phyloP scores from a whole-genome alignment of 1,284 basidiomycete species.

The Gymnopus androsaceus region DNA sequence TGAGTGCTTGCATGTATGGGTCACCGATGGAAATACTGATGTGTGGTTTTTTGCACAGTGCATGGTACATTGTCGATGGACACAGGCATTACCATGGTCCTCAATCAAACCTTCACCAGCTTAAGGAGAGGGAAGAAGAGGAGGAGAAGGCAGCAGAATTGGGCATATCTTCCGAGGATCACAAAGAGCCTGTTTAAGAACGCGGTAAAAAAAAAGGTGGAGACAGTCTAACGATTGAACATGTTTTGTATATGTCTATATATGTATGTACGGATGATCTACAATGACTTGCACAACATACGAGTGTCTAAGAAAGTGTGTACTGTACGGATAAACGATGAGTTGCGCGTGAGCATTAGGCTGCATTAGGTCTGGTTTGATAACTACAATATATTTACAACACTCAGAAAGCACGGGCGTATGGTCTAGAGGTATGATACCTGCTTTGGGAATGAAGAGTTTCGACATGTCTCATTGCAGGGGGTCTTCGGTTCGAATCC shows the following conservation, averaged over 20 bases:
- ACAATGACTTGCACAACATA: no score
- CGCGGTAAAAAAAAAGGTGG: no score
- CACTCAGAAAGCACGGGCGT: not conserved
- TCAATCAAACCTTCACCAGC: conserved; percentile 37
- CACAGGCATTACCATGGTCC: conserved; percentile 51
- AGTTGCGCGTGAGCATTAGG: no score
- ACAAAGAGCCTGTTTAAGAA: not conserved
- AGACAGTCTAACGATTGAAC: no score
- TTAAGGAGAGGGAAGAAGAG: not conserved
- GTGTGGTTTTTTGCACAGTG: conserved; percentile 30
- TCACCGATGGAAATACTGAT: no score
- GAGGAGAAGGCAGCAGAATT: not conserved
- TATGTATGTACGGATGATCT: no score
- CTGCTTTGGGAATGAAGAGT: not conserved
- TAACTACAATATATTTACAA: no score
- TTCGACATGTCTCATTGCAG: not conserved
- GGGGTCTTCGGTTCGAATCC: conserved; percentile 13
- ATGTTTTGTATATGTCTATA: no score
- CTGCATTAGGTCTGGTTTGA: no score
- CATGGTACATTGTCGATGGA: conserved; percentile 47
- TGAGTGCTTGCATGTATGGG: conserved; percentile 23
- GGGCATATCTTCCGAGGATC: not conserved
- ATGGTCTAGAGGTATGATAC: conserved; percentile 12
- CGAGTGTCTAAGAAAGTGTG: no score
- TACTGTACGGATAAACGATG: no score